These are phyloP conservation scores for Fusarium albosuccineum DNA, from an alignment of 2,329 filamentous ascomycete genomes.

Conservation along the genomic window DNA sequence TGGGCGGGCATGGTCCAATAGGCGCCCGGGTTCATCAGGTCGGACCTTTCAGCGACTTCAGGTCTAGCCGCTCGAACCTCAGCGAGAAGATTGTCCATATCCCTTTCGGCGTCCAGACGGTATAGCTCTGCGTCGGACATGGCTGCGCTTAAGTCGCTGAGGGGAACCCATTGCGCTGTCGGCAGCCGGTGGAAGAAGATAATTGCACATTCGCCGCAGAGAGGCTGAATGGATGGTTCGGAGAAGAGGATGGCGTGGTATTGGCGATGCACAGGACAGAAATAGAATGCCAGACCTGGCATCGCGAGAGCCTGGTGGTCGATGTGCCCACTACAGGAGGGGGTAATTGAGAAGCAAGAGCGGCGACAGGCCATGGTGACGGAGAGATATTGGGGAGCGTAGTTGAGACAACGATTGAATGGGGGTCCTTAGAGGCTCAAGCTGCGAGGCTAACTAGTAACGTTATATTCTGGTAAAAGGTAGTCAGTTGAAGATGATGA, in stretches of 20 bases:
- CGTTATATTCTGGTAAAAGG: constrained; percentile 1
- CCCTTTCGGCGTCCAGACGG: neutral
- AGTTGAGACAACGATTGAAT: neutral
- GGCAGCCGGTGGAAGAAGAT: constrained; percentile 42
- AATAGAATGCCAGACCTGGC: constrained; percentile 47
- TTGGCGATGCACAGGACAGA: constrained; percentile 47
- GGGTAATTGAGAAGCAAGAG: constrained; percentile 38
- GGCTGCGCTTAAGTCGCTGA: constrained; percentile 29
- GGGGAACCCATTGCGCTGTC: constrained; percentile 39
- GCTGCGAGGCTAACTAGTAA: neutral
- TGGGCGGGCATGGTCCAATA: constrained; percentile 3
- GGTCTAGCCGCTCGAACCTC: constrained; percentile 6
- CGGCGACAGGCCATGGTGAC: constrained; percentile 42
- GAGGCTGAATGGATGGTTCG: constrained; percentile 40
- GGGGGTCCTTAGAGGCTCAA: neutral
- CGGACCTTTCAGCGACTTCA: neutral
- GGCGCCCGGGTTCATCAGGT: neutral
- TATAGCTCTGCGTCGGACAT: constrained; percentile 11
- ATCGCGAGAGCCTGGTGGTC: constrained; percentile 35
- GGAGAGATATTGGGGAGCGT: constrained; percentile 1
- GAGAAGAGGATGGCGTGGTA: constrained; percentile 46
- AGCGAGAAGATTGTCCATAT: constrained; percentile 9
- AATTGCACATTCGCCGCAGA: constrained; percentile 52
- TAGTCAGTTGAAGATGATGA: neutral
- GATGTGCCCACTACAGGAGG: constrained; percentile 10